These are phyloP conservation scores for Berkeleyomyces basicola DNA, from an alignment of 2,329 filamentous ascomycete genomes.

Conservation along the genomic window DNA sequence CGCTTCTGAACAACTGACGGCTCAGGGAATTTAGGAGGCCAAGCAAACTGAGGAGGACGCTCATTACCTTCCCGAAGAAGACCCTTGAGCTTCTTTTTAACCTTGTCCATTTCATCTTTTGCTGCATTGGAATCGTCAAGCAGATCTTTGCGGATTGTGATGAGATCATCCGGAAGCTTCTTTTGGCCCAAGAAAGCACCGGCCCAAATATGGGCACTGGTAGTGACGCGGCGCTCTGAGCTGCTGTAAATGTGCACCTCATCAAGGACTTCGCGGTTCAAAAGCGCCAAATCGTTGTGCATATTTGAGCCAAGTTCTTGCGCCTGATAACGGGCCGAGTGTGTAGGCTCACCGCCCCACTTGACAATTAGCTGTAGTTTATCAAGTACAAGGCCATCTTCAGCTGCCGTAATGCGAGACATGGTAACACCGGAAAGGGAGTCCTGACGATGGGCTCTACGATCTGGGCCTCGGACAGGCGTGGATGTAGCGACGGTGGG, in stretches of 20 bases:
- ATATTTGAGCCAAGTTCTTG: slow-evolving; percentile 92
- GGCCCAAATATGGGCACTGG: slow-evolving; percentile 92
- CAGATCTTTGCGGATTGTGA: slow-evolving; percentile 82
- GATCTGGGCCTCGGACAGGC: slow-evolving; percentile 4
- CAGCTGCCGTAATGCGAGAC: slow-evolving; percentile 82
- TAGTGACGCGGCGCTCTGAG: slow-evolving; percentile 84
- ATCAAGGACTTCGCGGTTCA: slow-evolving; percentile 82
- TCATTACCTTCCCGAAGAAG: slow-evolving; percentile 83
- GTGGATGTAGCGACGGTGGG: not conserved
- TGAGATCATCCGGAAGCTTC: slow-evolving; percentile 70
- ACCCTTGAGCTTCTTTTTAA: slow-evolving; percentile 97
- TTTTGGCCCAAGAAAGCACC: slow-evolving; percentile 76
- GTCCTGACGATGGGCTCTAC: slow-evolving; percentile 50
- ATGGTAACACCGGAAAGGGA: slow-evolving; percentile 81
- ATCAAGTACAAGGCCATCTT: slow-evolving; percentile 84
- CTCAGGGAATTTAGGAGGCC: slow-evolving; percentile 88
- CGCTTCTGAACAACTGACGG: slow-evolving; percentile 82
- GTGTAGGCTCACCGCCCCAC: slow-evolving; percentile 95
- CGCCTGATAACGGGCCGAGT: slow-evolving; percentile 89
- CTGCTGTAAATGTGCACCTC: slow-evolving; percentile 93
- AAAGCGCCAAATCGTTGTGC: slow-evolving; percentile 80
- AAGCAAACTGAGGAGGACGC: slow-evolving; percentile 91
- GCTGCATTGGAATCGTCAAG: slow-evolving; percentile 95
- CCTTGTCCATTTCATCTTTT: slow-evolving; percentile 98
- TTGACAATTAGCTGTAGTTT: slow-evolving; percentile 97